A percentile compares a stretch with the other conserved stretches of the same genome.
These are phyloP conservation scores for Rhizopogon salebrosus DNA, from an alignment of 768 basidiomycete species.

Conservation along the genomic window DNA sequence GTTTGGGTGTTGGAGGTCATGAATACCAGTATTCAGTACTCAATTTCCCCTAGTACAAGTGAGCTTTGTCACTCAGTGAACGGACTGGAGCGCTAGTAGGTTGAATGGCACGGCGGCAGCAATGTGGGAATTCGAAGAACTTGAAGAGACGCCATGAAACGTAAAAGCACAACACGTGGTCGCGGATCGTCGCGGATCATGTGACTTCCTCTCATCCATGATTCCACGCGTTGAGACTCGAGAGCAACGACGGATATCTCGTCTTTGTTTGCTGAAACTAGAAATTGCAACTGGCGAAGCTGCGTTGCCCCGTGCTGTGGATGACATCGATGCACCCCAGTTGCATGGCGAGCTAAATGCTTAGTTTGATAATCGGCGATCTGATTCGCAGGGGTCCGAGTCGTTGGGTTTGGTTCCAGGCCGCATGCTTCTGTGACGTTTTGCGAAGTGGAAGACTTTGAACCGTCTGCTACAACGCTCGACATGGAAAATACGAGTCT, in stretches of 20 bases:
- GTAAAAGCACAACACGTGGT: too few relatives aligned
- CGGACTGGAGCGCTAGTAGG: too few relatives aligned
- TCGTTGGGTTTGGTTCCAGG: neutral
- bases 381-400: neutral
- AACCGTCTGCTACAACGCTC: neutral
- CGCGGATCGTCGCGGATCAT: too few relatives aligned
- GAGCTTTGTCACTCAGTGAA: neutral
- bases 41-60: neutral
- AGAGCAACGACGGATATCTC: neutral
- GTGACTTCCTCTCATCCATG: too few relatives aligned
- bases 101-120: too few relatives aligned
- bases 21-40: conserved; percentile 10
- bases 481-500: neutral
- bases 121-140: too few relatives aligned
- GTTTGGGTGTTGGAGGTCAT: conserved; percentile 46
- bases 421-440: neutral
- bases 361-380: neutral
- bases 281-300: neutral
- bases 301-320: neutral
- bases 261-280: neutral
- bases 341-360: neutral
- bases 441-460: neutral
- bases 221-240: neutral
- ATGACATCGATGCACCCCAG: neutral
- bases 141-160: too few relatives aligned